A percentile compares a stretch with the other conserved stretches of the same genome.
phyloP scores from a whole-genome alignment of 345 rosid genomes.

The Hibiscus trionum region DNA sequence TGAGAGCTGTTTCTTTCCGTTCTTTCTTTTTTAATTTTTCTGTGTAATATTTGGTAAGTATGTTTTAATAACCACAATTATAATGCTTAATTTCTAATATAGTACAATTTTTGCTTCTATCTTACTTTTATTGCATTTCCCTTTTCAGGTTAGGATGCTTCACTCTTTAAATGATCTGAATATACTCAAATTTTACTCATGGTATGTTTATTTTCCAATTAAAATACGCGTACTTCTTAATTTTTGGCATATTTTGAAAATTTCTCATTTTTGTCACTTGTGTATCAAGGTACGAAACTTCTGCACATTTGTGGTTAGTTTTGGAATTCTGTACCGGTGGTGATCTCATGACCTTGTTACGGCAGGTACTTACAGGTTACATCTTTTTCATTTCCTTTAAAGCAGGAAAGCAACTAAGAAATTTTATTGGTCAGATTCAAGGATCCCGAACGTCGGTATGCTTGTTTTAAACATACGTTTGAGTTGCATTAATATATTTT shows the following conservation, averaged over 20 bases:
- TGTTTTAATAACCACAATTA: neutral
- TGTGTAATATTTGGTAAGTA: neutral
- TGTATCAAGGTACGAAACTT: slow-evolving; percentile 73
- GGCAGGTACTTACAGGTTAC: slow-evolving; percentile 51
- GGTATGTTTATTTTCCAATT: slow-evolving; percentile 37
- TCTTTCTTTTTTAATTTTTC: neutral
- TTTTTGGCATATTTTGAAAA: neutral
- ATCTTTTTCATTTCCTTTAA: slow-evolving; percentile 6
- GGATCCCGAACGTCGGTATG: slow-evolving; percentile 1
- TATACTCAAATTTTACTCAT: slow-evolving; percentile 72
- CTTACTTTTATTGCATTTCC: neutral
- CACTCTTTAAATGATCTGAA: slow-evolving; percentile 78
- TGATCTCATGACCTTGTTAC: slow-evolving; percentile 72
- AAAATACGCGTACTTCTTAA: neutral
- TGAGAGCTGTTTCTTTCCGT: slow-evolving; percentile 20
- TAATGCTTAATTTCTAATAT: neutral
- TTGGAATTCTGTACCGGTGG: slow-evolving; percentile 97
- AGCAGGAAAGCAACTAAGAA: neutral
- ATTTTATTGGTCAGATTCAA: neutral
- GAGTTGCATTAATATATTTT: slow-evolving; percentile 5
- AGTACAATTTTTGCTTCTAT: neutral
- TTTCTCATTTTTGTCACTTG: neutral
- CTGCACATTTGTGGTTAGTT: slow-evolving; percentile 97
- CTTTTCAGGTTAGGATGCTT: slow-evolving; percentile 78
- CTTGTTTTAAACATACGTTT: neutral